Evolutionary conservation across 345 rosid genomes (phyloP).

Genomic region (Pistacia integerrima): DNA sequence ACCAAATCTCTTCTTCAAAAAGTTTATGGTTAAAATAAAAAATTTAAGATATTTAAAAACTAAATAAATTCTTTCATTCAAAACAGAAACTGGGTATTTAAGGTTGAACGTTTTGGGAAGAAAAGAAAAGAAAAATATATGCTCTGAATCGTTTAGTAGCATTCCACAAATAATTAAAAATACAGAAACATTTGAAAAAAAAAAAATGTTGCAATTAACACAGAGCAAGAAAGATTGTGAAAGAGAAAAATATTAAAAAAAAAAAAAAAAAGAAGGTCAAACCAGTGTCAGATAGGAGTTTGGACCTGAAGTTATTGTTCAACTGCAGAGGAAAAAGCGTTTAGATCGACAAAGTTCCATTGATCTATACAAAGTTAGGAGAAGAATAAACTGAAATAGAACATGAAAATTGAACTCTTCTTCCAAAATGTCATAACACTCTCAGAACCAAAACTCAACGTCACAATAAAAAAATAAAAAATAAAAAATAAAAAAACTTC

Average conservation of each 20-base stretch:
- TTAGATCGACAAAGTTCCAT: slow-evolving; percentile 9
- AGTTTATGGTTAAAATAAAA: background rate
- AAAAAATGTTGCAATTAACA: background rate
- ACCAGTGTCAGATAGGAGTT: background rate
- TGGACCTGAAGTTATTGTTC: background rate
- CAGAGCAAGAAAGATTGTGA: background rate
- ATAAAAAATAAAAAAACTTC: background rate
- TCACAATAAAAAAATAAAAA: background rate
- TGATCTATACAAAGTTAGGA: background rate
- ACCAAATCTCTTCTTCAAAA: background rate
- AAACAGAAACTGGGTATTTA: background rate
- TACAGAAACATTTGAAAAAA: background rate
- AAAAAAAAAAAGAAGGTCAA: background rate
- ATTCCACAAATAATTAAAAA: background rate
- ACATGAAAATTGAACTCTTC: background rate
- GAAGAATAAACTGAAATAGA: background rate
- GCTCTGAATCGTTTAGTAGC: background rate
- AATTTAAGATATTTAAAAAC: background rate
- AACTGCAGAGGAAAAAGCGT: background rate
- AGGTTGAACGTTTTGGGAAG: background rate
- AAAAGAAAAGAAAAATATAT: too few relatives aligned
- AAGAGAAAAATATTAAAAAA: background rate
- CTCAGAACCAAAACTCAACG: background rate
- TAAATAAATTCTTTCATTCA: background rate
- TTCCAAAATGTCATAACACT: background rate